Base-by-base conservation (phyloP, 257 asterid species). In the Capsicum pubescens region DNA sequence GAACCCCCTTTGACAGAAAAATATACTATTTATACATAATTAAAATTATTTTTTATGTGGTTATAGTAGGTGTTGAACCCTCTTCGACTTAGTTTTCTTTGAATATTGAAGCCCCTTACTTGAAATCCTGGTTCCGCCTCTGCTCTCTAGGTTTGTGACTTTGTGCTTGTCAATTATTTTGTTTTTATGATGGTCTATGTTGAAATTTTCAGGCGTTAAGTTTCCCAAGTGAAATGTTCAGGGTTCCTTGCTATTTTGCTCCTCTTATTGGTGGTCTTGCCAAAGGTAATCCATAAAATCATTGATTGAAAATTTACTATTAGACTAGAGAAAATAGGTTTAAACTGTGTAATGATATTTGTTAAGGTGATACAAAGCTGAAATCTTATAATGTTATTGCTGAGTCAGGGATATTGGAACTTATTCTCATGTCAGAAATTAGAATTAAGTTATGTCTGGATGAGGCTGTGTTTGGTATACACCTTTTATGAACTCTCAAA, bases 171-270 rank as follows among this genome's bases (percentile, higher is more conserved):
- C 5, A 9, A 68, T 58, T 8, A 32, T 77, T 76, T 42, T 63
- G 66, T 79, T 16, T 44, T 58, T 63, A 67, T 71, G 48, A 58
- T 80, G 79, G 63, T 60, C 82, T 84, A 6, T 87, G 77, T 82
- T 19, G 7, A 78, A 84, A 76, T 85, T 77, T 52, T n/a, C 97
- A 95, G 98, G 99, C 98, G 54, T 59, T 96, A 79, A 92, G 91
- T 79, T 91, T 95, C 86, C 87, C 92, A 57, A 84, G 84, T 46
- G 90, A 90, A 86, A 87, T 66, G 59, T 91, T 91, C 86, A 67
- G 60, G 79, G 84, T 89, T 82, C 92, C 99, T 83, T 35, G 77
- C 84, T 94, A 91, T 90, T 94, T 89, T 84, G 46, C 90, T 56
- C 94, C 97, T 81, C 91, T 94, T 84, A 87, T 96, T 64, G 83